Percentiles rank a stretch among this genome's conserved stretches.
phyloP scores from a whole-genome alignment of 2,329 filamentous ascomycete genomes.

The Gaeumannomyces tritici region DNA sequence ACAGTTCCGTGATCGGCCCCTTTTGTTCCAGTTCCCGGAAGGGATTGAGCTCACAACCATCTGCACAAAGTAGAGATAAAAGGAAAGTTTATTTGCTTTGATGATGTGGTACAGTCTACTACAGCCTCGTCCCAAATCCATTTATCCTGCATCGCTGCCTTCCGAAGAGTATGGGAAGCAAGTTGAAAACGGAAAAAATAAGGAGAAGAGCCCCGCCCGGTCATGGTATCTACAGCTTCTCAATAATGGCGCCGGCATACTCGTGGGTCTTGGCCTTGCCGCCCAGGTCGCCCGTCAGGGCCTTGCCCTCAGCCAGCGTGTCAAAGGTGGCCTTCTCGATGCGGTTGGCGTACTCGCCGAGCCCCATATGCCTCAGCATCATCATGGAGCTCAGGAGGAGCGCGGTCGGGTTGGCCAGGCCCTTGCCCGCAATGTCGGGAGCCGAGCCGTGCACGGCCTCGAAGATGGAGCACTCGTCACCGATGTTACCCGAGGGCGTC shows the following conservation, averaged over 20 bases:
- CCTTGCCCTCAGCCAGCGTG: conserved; percentile 92
- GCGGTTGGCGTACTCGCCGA: conserved; percentile 71
- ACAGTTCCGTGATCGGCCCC: not conserved
- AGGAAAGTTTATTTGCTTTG: not conserved
- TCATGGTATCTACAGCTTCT: conserved; percentile 40
- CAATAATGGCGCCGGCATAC: conserved; percentile 87
- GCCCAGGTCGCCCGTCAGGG: conserved; percentile 89
- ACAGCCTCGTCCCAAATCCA: conserved; percentile 2
- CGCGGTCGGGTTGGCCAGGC: conserved; percentile 92
- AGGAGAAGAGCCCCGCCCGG: conserved; percentile 3
- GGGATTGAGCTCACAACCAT: not conserved
- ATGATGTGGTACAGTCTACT: not conserved
- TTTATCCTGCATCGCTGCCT: conserved; percentile 3
- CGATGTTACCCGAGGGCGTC: conserved; percentile 96
- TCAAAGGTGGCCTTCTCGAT: conserved; percentile 95
- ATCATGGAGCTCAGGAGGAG: conserved; percentile 94
- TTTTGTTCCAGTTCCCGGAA: not conserved
- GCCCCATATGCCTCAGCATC: conserved; percentile 98
- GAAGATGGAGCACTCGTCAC: conserved; percentile 98
- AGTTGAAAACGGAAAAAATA: conserved; percentile 1
- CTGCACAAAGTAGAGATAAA: not conserved
- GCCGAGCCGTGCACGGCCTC: conserved; percentile 84
- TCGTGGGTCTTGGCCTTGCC: conserved; percentile 94
- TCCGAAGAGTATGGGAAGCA: not conserved
- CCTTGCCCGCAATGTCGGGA: conserved; percentile 64